Evolutionary conservation across 1,284 basidiomycete genomes (phyloP).

Genomic region (Tylopilus sp.): DNA sequence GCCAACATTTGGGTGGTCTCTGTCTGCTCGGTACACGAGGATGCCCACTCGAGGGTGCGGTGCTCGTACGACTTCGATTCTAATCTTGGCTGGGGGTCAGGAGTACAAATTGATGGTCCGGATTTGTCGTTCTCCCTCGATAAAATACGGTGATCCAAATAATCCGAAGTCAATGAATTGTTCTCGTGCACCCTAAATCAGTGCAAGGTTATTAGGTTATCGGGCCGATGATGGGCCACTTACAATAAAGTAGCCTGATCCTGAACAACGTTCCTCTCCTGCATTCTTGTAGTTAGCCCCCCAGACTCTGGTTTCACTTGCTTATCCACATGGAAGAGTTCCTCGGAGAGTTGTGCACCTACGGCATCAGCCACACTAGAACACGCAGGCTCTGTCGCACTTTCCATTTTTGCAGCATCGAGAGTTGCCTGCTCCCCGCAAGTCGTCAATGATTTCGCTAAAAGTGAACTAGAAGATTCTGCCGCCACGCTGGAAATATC

Average conservation of each 20-base stretch:
- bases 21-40: not conserved
- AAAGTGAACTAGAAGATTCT: not conserved
- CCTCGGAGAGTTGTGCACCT: not conserved
- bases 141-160: not conserved
- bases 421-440: not conserved
- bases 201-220: not conserved
- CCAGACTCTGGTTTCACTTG: not conserved
- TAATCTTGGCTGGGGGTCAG: not conserved
- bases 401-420: not conserved
- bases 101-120: not conserved
- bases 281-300: not conserved
- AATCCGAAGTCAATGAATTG: not conserved
- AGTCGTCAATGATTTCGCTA: not conserved
- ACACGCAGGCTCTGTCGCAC: not conserved
- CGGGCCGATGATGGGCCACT: not conserved
- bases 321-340: not conserved
- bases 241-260: slow-evolving; percentile 5
- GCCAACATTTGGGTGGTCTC: not conserved
- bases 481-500: not conserved
- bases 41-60: not conserved
- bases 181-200: slow-evolving; percentile 4
- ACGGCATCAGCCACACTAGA: not conserved
- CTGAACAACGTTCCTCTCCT: not conserved
- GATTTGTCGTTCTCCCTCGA: not conserved
- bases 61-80: not conserved